Conservation (phyloP, 345 rosid species). For the Anastatica hierochuntica region DNA sequence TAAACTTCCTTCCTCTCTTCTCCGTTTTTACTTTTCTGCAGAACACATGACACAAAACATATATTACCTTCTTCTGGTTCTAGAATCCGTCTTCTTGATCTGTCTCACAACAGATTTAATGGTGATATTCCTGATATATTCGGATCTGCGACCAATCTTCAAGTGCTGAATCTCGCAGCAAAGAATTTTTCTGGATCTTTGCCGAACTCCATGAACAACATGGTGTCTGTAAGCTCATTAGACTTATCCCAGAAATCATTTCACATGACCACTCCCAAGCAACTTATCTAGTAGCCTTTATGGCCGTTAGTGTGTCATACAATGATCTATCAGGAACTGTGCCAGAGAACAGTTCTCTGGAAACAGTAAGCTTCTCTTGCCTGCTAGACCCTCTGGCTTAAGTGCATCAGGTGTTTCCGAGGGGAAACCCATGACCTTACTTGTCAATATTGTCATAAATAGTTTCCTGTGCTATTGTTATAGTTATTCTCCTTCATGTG, state of each 20-base stretch:
- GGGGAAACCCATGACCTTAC: constrained; percentile 39
- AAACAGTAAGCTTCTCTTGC: constrained; percentile 49
- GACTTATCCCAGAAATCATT: constrained; percentile 73
- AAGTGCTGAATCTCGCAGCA: constrained; percentile 62
- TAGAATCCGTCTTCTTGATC: constrained; percentile 58
- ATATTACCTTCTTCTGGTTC: constrained; percentile 37
- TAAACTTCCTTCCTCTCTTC: too few species aligned
- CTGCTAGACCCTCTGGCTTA: constrained; percentile 37
- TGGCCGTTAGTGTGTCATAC: constrained; percentile 62
- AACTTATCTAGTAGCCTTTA: constrained; percentile 53
- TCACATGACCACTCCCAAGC: constrained; percentile 67
- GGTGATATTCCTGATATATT: constrained; percentile 67
- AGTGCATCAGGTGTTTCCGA: constrained; percentile 34
- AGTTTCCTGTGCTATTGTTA: constrained; percentile 63
- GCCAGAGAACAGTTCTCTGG: constrained; percentile 92
- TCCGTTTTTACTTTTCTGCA: too few species aligned
- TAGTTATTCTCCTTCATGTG: constrained; percentile 60
- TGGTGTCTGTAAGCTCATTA: constrained; percentile 51
- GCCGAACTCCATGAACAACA: constrained; percentile 59
- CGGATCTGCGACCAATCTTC: constrained; percentile 56
- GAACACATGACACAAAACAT: too few species aligned
- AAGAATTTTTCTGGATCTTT: constrained; percentile 82
- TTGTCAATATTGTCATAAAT: constrained; percentile 64
- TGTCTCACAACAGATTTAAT: constrained; percentile 61
- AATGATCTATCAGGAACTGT: constrained; percentile 86